Percentiles rank a stretch among this genome's conserved stretches.
phyloP scores from a whole-genome alignment of 2,329 filamentous ascomycete species.

The Coccinonectria pachysandricola region DNA sequence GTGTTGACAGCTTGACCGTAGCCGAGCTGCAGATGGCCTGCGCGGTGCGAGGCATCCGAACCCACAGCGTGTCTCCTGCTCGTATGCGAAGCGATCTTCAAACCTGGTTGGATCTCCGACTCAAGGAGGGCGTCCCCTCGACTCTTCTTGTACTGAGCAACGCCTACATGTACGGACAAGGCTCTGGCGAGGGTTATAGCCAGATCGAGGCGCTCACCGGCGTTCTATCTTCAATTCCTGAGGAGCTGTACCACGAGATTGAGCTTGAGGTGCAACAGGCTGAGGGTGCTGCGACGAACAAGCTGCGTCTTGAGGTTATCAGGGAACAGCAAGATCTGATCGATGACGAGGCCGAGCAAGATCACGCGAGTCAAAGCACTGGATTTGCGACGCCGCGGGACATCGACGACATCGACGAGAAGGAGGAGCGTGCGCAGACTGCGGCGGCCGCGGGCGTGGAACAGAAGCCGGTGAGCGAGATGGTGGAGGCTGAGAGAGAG shows the following conservation, averaged over 20 bases:
- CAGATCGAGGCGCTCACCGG: conserved; percentile 91
- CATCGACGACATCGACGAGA: conserved; percentile 87
- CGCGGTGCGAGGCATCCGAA: conserved; percentile 83
- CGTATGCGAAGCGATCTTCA: conserved; percentile 81
- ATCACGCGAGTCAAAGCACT: conserved; percentile 65
- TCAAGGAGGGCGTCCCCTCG: conserved; percentile 91
- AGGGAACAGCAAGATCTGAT: conserved; percentile 98
- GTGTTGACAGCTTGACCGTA: conserved; percentile 87
- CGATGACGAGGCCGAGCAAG: conserved; percentile 91
- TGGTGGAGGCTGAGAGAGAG: conserved; percentile 45
- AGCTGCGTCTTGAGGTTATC: conserved; percentile 94
- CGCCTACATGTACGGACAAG: conserved; percentile 91
- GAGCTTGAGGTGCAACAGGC: conserved; percentile 96
- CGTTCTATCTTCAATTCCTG: conserved; percentile 87
- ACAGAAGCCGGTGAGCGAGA: conserved; percentile 41
- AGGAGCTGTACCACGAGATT: conserved; percentile 98
- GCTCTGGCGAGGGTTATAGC: conserved; percentile 75
- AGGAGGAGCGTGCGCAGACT: conserved; percentile 58
- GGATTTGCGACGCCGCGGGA: conserved; percentile 72
- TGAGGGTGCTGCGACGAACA: conserved; percentile 95
- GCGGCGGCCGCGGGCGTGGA: conserved; percentile 39
- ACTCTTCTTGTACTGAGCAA: conserved; percentile 93
- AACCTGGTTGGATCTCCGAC: conserved; percentile 86
- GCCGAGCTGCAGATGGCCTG: conserved; percentile 86
- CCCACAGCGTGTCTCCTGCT: conserved; percentile 81